phyloP scores from a whole-genome alignment of 306 rosid genomes.

The Cucurbita ficifolia region DNA sequence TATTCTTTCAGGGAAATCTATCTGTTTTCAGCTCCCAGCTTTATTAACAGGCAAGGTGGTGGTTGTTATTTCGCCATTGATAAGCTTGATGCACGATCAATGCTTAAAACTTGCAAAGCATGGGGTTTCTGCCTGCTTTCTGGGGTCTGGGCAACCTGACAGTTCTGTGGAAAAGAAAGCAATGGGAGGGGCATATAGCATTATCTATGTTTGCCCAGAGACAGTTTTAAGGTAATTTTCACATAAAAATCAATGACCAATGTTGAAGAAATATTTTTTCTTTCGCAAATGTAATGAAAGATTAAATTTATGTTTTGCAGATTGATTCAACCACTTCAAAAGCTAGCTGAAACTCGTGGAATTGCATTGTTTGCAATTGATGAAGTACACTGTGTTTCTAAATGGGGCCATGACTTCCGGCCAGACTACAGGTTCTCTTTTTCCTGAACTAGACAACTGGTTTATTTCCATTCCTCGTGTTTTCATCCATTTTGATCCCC shows the following conservation, averaged over 20 bases:
- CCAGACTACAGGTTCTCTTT: constrained; percentile 65
- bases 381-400: constrained; percentile 92
- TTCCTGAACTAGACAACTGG: not conserved
- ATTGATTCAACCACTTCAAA: constrained; percentile 63
- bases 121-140: constrained; percentile 82
- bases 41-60: constrained; percentile 85
- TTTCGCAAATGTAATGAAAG: not conserved
- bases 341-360: constrained; percentile 59
- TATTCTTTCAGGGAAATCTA: constrained; percentile 65
- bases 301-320: constrained; percentile 18
- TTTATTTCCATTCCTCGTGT: not conserved
- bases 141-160: constrained; percentile 92
- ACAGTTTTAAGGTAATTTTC: constrained; percentile 48
- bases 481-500: not conserved
- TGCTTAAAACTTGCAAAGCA: constrained; percentile 67
- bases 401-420: constrained; percentile 97
- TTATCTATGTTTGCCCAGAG: constrained; percentile 81
- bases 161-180: constrained; percentile 71
- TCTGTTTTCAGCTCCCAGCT: constrained; percentile 93
- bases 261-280: not conserved
- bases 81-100: constrained; percentile 94
- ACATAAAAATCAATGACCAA: not conserved
- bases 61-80: constrained; percentile 85
- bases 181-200: constrained; percentile 63
- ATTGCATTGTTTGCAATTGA: constrained; percentile 88